These are phyloP conservation scores for Quillaja saponaria DNA, from an alignment of 306 rosid species.

Conservation along the genomic window DNA sequence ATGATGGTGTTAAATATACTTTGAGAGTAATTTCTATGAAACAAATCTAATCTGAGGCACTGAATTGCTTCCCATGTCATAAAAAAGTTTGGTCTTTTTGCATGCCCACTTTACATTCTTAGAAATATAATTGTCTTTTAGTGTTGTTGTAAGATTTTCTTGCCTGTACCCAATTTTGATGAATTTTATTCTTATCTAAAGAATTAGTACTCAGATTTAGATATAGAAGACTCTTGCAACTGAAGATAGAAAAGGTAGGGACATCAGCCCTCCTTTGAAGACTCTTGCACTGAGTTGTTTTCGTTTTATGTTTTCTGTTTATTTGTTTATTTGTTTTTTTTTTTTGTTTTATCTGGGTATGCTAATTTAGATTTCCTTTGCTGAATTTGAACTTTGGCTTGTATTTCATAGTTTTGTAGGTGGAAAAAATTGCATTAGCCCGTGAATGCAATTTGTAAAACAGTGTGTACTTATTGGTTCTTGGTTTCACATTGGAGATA, in stretches of 20 bases:
- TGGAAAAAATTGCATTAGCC: too few species aligned
- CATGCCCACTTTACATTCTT: neutral
- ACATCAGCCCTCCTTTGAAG: constrained; percentile 54
- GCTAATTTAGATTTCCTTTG: too few species aligned
- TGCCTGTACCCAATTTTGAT: too few species aligned
- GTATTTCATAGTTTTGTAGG: too few species aligned
- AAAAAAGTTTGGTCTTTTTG: neutral
- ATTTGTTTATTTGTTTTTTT: neutral
- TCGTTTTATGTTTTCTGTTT: constrained; percentile 30
- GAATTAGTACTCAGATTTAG: too few species aligned
- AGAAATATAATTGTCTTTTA: neutral
- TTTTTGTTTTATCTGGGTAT: too few species aligned
- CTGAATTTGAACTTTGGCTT: too few species aligned
- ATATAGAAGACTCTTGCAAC: constrained; percentile 29
- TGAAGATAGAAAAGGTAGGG: constrained; percentile 61
- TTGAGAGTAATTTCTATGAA: constrained; percentile 62
- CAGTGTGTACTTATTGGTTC: too few species aligned
- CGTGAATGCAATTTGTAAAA: too few species aligned
- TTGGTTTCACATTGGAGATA: too few species aligned
- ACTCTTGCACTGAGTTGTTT: constrained; percentile 26
- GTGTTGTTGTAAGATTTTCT: too few species aligned
- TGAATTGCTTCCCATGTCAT: neutral
- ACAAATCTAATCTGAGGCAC: constrained; percentile 61
- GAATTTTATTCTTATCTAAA: neutral
- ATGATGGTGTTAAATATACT: constrained; percentile 79